Conservation (phyloP, 2,329 filamentous ascomycete genomes). For the Trichoderma sp. region DNA sequence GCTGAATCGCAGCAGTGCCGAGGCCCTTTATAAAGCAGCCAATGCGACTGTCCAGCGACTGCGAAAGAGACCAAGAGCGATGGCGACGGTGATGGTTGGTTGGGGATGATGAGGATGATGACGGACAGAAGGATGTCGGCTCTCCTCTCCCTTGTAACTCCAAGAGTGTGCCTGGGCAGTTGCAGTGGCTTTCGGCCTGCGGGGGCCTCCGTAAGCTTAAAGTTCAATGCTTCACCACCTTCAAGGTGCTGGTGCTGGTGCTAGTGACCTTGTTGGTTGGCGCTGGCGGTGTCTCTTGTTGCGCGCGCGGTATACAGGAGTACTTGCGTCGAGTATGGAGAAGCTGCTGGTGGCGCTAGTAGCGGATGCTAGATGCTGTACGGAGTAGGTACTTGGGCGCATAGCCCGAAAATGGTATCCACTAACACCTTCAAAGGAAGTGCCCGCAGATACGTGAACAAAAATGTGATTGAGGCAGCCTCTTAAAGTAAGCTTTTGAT, state of each 20-base stretch:
- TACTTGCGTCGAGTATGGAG: not conserved
- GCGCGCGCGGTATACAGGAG: not conserved
- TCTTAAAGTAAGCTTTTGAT: not conserved
- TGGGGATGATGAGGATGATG: not conserved
- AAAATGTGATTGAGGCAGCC: not conserved
- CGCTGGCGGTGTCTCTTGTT: not conserved
- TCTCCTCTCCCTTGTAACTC: not conserved
- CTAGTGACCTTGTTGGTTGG: not conserved
- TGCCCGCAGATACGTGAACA: not conserved
- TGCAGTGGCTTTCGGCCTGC: not conserved
- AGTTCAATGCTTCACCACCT: not conserved
- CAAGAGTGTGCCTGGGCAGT: not conserved
- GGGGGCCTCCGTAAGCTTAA: not conserved
- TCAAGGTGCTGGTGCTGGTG: not conserved
- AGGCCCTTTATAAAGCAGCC: not conserved
- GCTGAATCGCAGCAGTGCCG: not conserved
- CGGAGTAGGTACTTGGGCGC: not conserved
- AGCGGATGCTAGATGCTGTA: not conserved
- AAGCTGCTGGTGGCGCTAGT: not conserved
- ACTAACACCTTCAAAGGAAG: not conserved
- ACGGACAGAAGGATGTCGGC: not conserved
- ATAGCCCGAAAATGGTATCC: not conserved
- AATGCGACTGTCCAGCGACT: not conserved
- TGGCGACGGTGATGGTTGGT: not conserved
- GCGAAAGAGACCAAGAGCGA: not conserved